Base-by-base conservation (phyloP, 208 protist genomes). In the Leishmania major region DNA sequence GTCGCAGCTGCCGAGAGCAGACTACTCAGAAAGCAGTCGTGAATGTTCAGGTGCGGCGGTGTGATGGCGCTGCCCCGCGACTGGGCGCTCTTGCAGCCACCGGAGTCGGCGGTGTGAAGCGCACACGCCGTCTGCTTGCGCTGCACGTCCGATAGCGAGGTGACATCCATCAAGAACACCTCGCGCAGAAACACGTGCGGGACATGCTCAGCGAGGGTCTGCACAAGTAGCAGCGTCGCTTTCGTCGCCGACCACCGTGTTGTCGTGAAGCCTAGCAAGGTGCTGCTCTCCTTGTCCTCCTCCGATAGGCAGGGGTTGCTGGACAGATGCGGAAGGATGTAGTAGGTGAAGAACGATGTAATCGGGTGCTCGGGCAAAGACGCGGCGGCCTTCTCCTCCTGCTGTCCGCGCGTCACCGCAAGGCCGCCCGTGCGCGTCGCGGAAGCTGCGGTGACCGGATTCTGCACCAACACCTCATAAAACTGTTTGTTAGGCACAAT, bases 181-280 rank as follows among this genome's bases (percentile, higher is more conserved):
- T 91, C 77, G 45, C 83, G 70, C 80, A 94, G 66, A 67, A 96
- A 95, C 17, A 89, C 78, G 67, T 84, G 55, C 19, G 93, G 93
- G 74, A 83, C 87, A 66, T 82, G 78, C 77, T 84, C 80, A 13
- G 86, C 88, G 0, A 96, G 57, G 2, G 89, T 77, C 35, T 88
- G 69, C 49, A 91, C 78, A 0, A 96, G 86, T 64, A 89, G 71
- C 71, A 96, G 80, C 57, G 93, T 92, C 43, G 91, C 90, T 77
- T 93, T 89, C 11, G 69, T 83, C n/a, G 84, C 73, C 10, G 85
- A 89, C 89, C 90, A 94, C 35, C 80, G 77, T 35, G 83, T 90
- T 51, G 87, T 72, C 40, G 67, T 28, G 74, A 84, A 87, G 49
- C 77, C 87, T 28, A 90, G 79, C 43, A 81, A 71, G 13, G 75